A percentile compares a stretch with the other conserved stretches of the same genome.
These are phyloP conservation scores for Penicillium brevicompactum DNA, from an alignment of 2,329 filamentous ascomycete genomes.

Conservation along the genomic window DNA sequence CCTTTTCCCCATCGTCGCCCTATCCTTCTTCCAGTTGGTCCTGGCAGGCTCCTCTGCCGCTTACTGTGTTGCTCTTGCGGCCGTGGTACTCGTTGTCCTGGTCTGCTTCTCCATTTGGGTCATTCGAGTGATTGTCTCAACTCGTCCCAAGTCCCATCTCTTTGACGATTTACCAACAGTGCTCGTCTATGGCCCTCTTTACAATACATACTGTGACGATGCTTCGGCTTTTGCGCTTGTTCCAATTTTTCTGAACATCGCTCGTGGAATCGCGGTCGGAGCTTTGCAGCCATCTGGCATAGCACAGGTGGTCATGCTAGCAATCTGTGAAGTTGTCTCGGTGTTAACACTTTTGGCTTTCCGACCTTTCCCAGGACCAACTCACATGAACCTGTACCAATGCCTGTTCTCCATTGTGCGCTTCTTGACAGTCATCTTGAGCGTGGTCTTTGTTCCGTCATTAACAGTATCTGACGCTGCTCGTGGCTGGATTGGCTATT, in stretches of 20 bases:
- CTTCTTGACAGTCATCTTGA: conserved; percentile 73
- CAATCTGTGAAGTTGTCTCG: conserved; percentile 90
- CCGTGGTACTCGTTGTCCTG: conserved; percentile 71
- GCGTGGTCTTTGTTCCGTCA: conserved; percentile 81
- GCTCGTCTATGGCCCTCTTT: conserved; percentile 86
- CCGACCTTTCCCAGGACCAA: conserved; percentile 83
- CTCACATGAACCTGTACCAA: conserved; percentile 97
- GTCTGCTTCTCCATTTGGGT: conserved; percentile 77
- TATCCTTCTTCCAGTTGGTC: conserved; percentile 91
- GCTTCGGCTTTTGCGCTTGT: conserved; percentile 87
- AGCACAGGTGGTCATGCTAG: conserved; percentile 86
- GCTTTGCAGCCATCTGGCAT: conserved; percentile 91
- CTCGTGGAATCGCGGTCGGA: conserved; percentile 87
- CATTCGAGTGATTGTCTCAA: conserved; percentile 75
- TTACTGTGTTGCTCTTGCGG: conserved; percentile 73
- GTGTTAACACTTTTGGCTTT: conserved; percentile 87
- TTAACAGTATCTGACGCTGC: conserved; percentile 75
- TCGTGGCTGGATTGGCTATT: conserved; percentile 94
- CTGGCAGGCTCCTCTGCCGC: conserved; percentile 68
- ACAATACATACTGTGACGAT: conserved; percentile 96
- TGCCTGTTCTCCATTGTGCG: conserved; percentile 78
- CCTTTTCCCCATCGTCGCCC: conserved; percentile 78
- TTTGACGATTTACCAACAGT: conserved; percentile 93
- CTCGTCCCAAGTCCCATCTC: conserved; percentile 79
- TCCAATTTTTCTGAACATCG: conserved; percentile 78